phyloP scores from a whole-genome alignment of 2,329 filamentous ascomycete species.

The Botrytis fragariae region DNA sequence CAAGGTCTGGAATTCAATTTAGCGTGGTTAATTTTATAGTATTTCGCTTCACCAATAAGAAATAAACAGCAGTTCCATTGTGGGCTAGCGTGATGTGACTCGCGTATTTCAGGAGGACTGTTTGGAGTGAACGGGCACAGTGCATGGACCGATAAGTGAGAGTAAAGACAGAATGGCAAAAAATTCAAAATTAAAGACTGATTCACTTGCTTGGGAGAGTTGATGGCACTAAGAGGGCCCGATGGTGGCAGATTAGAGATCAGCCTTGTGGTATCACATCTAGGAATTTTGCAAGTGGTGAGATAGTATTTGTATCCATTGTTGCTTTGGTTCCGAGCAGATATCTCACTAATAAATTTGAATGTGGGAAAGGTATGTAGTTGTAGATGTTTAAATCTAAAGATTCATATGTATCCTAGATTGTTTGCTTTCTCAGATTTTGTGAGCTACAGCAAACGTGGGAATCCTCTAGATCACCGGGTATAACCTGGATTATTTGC shows the following conservation, averaged over 20 bases:
- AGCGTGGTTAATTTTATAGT: not conserved
- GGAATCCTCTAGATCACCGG: not conserved
- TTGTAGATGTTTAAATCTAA: not conserved
- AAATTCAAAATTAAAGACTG: not conserved
- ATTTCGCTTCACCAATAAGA: not conserved
- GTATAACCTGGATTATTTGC: not conserved
- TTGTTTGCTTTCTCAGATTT: not conserved
- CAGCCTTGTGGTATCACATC: not conserved
- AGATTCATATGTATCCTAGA: not conserved
- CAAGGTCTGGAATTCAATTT: not conserved
- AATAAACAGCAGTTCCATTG: not conserved
- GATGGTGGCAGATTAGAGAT: not conserved
- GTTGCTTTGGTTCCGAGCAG: not conserved
- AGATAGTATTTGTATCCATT: not conserved
- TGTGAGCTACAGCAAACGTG: not conserved
- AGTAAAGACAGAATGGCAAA: not conserved
- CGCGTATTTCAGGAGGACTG: constrained; percentile 13
- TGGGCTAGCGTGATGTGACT: not conserved
- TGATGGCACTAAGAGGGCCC: accelerated
- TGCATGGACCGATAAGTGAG: not conserved
- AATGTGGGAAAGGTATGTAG: not conserved
- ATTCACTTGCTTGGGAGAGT: not conserved
- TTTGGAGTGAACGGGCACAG: not conserved
- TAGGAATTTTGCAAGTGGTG: not conserved
- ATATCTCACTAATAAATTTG: not conserved